Base-by-base conservation (phyloP, 441 rosid species). In the Heliophila coronopifolia region DNA sequence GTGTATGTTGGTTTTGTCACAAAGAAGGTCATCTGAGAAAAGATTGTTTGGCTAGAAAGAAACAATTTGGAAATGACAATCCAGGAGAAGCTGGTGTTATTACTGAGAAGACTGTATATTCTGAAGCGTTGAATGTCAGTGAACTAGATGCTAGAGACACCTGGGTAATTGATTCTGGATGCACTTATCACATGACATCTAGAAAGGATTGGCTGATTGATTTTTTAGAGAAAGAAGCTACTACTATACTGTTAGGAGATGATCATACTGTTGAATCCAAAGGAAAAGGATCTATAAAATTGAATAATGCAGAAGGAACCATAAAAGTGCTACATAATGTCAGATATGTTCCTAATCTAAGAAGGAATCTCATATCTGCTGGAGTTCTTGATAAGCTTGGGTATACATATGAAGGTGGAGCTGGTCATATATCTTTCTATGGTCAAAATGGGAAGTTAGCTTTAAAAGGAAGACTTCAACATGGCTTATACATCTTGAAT, bases 351-450 rank as follows among this genome's bases (percentile, higher is more conserved):
- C 56, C 24, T 5, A 24, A 34, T 1, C 7, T 50, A 2, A 50
- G 43, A 23, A 35, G 56, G 6, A 50, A 50, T 9, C 12, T 50
- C 0, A 50, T 35, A 14, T 50, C 43, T 1, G 35, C 31, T 1
- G 33, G 32, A 0, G 35, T 23, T 0, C 19, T 50, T 0, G 55
- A 34, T 6, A 13, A 0, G 1, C 13, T 50, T 0, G 55, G 32
- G 0, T 50, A 1, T 9, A 15, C 3, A 1, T 17, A 50, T 35
- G 43, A 34, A 50, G 43, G 42, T 2, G 31, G 20, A 4, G 41
- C 5, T 50, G 55, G n/a, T n/a, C n/a, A n/a, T n/a, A n/a, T n/a
- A n/a, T n/a, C n/a, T n/a, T n/a, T n/a, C n/a, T n/a, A n/a, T n/a
- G n/a, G n/a, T n/a, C n/a, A 23, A 4, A 2, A 15, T 0, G 15